phyloP scores from a whole-genome alignment of 192 early-diverging fungal species.

The Backusella circina region DNA sequence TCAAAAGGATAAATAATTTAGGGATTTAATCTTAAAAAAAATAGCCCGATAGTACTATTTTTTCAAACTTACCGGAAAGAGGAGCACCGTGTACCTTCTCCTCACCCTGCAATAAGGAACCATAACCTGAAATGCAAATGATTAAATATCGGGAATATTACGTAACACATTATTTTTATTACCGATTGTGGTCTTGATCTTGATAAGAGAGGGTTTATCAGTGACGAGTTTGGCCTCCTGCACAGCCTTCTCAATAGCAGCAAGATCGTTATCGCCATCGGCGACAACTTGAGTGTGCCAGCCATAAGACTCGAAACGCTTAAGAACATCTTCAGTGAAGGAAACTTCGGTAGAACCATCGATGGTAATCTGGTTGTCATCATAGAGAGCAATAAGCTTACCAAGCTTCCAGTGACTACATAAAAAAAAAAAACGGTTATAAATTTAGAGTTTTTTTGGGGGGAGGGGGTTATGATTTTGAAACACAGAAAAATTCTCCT shows the following conservation, averaged over 20 bases:
- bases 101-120: constrained; percentile 83
- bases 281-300: constrained; percentile 80
- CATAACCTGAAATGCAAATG: constrained; percentile 47
- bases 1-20: neutral
- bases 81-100: constrained; percentile 90
- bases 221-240: constrained; percentile 79
- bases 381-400: constrained; percentile 93
- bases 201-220: constrained; percentile 88
- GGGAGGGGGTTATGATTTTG: neutral
- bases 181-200: constrained; percentile 92
- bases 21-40: neutral
- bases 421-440: neutral
- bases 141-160: neutral
- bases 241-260: constrained; percentile 69
- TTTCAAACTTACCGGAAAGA: constrained; percentile 42
- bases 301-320: constrained; percentile 90
- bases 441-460: constrained; percentile 5
- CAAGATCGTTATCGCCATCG: constrained; percentile 80
- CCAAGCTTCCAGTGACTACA: constrained; percentile 80
- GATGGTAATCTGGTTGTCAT: constrained; percentile 95
- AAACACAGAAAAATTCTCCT: neutral
- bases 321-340: constrained; percentile 89
- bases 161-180: neutral
- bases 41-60: neutral
- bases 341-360: constrained; percentile 84